Percentiles rank a stretch among this genome's conserved stretches.
Evolutionary conservation across 106 monocot genomes (phyloP).

Genomic region (Apostasia ramifera): DNA sequence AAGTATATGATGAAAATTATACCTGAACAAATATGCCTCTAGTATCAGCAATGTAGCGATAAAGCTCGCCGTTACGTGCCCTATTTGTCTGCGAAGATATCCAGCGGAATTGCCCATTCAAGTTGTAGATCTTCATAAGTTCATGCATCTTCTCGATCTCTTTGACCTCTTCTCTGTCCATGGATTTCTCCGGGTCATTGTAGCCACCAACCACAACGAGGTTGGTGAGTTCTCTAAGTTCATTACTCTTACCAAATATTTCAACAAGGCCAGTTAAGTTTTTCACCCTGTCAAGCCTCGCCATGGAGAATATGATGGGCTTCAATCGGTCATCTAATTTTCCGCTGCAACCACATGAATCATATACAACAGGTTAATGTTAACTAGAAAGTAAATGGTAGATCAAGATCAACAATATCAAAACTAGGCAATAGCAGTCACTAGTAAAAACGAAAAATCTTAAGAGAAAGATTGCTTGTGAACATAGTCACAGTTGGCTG

Average conservation of each 20-base stretch:
- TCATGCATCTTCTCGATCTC: conserved; percentile 95
- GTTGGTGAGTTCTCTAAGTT: conserved; percentile 67
- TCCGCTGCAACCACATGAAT: conserved; percentile 41
- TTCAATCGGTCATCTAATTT: conserved; percentile 71
- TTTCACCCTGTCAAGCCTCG: conserved; percentile 88
- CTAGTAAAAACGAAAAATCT: too few relatives aligned
- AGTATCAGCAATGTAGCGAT: conserved; percentile 90
- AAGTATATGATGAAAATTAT: not conserved
- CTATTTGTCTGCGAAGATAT: conserved; percentile 81
- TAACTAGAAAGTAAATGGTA: not conserved
- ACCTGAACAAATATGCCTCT: conserved; percentile 90
- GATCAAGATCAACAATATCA: not conserved
- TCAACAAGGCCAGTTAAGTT: conserved; percentile 91
- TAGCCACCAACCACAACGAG: conserved; percentile 84
- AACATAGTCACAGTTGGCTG: too few relatives aligned
- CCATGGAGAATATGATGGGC: conserved; percentile 97
- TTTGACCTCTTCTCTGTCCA: conserved; percentile 77
- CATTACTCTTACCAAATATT: conserved; percentile 38
- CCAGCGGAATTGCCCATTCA: conserved; percentile 92
- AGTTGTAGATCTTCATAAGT: conserved; percentile 61
- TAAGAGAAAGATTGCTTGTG: too few relatives aligned
- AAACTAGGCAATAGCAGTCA: not conserved
- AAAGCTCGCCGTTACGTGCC: conserved; percentile 85
- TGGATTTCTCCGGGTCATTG: conserved; percentile 66
- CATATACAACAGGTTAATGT: not conserved